phyloP scores from a whole-genome alignment of 2,329 filamentous ascomycete species.

The Ilyonectria mors-panacis region DNA sequence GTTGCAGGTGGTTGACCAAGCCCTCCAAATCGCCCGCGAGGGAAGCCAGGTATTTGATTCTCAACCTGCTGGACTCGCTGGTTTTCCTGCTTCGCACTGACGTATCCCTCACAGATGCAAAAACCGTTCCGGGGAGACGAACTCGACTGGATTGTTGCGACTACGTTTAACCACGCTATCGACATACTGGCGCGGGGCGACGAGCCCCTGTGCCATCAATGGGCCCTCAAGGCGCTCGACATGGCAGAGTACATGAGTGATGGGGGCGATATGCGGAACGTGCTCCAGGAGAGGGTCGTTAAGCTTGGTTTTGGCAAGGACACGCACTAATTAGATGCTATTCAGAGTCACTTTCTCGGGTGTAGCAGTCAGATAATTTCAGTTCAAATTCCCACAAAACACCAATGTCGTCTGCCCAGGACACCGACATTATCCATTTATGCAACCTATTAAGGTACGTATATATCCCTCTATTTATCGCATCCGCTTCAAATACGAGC shows the following conservation, averaged over 20 bases:
- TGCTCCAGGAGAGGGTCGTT: constrained; percentile 62
- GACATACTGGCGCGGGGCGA: constrained; percentile 74
- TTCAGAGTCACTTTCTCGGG: not conserved
- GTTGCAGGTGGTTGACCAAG: constrained; percentile 75
- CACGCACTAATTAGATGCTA: not conserved
- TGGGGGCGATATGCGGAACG: constrained; percentile 60
- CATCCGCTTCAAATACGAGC: not conserved
- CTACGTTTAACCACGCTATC: constrained; percentile 78
- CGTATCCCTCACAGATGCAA: constrained; percentile 48
- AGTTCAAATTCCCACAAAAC: not conserved
- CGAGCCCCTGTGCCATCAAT: constrained; percentile 68
- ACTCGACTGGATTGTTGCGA: constrained; percentile 82
- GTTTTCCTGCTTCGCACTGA: constrained; percentile 1
- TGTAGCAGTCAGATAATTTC: not conserved
- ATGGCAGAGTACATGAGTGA: constrained; percentile 73
- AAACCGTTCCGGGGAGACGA: constrained; percentile 75
- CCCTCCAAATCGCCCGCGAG: constrained; percentile 66
- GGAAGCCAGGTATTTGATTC: constrained; percentile 59
- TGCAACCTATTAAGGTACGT: constrained; percentile 1
- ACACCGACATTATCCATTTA: constrained; percentile 1
- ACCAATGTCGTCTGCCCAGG: not conserved
- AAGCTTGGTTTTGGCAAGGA: constrained; percentile 52
- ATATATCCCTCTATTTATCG: not conserved
- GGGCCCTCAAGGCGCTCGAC: constrained; percentile 75
- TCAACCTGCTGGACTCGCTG: not conserved